Evolutionary conservation across 2,329 filamentous ascomycete genomes (phyloP).

Genomic region (Hypoxylon sp.): DNA sequence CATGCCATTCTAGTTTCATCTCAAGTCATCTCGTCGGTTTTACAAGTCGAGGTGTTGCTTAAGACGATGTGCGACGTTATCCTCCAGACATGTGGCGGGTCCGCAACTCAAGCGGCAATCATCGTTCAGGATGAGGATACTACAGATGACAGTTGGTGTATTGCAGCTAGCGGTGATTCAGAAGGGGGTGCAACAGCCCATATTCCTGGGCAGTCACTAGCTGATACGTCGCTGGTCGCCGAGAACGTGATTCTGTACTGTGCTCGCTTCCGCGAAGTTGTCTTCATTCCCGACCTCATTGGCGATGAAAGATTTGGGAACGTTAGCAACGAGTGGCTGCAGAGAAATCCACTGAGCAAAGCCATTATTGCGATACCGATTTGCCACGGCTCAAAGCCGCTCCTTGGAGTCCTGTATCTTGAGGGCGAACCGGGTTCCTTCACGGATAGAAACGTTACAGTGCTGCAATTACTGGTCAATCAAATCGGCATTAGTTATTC

Average conservation of each 20-base stretch:
- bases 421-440: conserved; percentile 81
- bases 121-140: conserved; percentile 76
- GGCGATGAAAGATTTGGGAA: conserved; percentile 83
- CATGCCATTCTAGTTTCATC: conserved; percentile 83
- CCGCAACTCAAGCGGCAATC: conserved; percentile 78
- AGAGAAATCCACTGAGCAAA: conserved; percentile 75
- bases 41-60: conserved; percentile 79
- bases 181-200: conserved; percentile 76
- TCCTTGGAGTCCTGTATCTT: conserved; percentile 80
- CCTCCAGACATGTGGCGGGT: conserved; percentile 78
- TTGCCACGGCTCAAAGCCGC: conserved; percentile 74
- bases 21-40: conserved; percentile 81
- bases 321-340: conserved; percentile 75
- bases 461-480: conserved; percentile 78
- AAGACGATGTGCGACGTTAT: conserved; percentile 87
- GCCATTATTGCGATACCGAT: conserved; percentile 86
- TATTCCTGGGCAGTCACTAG: conserved; percentile 72
- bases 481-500: conserved; percentile 81
- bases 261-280: conserved; percentile 78
- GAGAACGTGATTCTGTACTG: conserved; percentile 83
- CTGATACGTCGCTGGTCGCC: conserved; percentile 75
- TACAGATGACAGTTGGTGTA: conserved; percentile 71
- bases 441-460: conserved; percentile 77
- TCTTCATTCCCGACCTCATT: conserved; percentile 79
- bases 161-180: conserved; percentile 79